Evolutionary conservation across 495 filamentous ascomycete species (phyloP).

Genomic region (Talaromyces nanjingensis): DNA sequence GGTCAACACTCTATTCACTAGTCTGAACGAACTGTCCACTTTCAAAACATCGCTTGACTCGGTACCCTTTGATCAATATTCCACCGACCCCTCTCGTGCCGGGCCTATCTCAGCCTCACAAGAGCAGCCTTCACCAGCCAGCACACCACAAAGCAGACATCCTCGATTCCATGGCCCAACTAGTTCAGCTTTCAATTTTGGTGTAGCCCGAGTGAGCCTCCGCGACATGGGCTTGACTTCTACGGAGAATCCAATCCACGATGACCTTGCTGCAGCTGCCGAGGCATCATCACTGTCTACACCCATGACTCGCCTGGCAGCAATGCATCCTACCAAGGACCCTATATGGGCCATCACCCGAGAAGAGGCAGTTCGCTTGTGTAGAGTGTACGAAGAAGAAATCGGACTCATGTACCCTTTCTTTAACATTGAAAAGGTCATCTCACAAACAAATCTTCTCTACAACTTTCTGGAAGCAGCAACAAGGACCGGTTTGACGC

Average conservation of each 20-base stretch:
- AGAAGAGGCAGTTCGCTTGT: constrained; percentile 66
- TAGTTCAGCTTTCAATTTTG: constrained; percentile 77
- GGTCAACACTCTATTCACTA: constrained; percentile 67
- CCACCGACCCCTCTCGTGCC: constrained; percentile 32
- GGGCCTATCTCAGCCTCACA: constrained; percentile 26
- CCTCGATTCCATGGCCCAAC: constrained; percentile 79
- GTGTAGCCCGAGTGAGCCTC: constrained; percentile 78
- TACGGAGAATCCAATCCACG: constrained; percentile 51
- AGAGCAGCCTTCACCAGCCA: constrained; percentile 7
- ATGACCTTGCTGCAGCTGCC: constrained; percentile 44
- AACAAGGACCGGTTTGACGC: constrained; percentile 47
- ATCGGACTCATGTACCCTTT: constrained; percentile 84
- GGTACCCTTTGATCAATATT: constrained; percentile 29
- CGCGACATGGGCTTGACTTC: constrained; percentile 76
- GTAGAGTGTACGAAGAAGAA: constrained; percentile 72
- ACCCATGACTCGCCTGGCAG: constrained; percentile 22
- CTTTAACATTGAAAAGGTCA: constrained; percentile 59
- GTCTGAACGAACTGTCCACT: constrained; percentile 56
- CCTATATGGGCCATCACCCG: constrained; percentile 67
- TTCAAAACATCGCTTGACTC: constrained; percentile 30
- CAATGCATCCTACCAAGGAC: constrained; percentile 50
- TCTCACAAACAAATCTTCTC: constrained; percentile 55
- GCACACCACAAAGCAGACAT: constrained; percentile 31
- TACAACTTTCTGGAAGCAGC: constrained; percentile 68
- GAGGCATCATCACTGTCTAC: constrained; percentile 46